Conservation (phyloP, 1,284 basidiomycete genomes). For the Sanghuangporus baumii region DNA sequence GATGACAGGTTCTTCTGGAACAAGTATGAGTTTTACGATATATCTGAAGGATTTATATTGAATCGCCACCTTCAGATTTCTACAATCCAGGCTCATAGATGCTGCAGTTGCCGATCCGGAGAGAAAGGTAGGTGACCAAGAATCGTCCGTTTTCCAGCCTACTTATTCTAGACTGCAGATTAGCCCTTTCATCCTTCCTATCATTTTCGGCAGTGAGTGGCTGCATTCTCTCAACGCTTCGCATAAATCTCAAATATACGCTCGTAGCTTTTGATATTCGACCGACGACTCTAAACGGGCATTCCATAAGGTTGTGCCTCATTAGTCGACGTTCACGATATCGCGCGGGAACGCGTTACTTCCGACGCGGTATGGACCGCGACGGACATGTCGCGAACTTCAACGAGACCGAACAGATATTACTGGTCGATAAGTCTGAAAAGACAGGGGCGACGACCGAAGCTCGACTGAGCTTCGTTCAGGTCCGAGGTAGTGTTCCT, state of each 20-base stretch:
- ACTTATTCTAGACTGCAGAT: conserved; percentile 41
- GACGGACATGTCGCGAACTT: conserved; percentile 86
- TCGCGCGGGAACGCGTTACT: conserved; percentile 96
- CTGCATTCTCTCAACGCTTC: not conserved
- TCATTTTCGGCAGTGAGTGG: conserved; percentile 82
- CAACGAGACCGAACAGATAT: conserved; percentile 91
- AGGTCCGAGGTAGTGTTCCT: conserved; percentile 92
- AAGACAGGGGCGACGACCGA: conserved; percentile 47
- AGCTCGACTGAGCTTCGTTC: conserved; percentile 78
- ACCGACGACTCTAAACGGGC: conserved; percentile 70
- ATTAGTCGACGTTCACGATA: conserved; percentile 91
- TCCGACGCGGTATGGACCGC: conserved; percentile 88
- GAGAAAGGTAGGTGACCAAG: conserved; percentile 50
- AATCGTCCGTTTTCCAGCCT: conserved; percentile 1
- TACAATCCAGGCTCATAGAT: conserved; percentile 73
- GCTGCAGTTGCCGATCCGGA: conserved; percentile 40
- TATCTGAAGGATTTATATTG: conserved; percentile 8
- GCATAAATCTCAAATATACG: not conserved
- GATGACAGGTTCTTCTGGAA: conserved; percentile 99
- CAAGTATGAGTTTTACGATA: conserved; percentile 45
- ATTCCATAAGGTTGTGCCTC: conserved; percentile 80
- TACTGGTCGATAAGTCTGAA: conserved; percentile 63
- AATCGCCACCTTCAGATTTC: conserved; percentile 41
- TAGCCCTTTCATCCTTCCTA: conserved; percentile 84
- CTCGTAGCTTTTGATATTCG: conserved; percentile 82